These are phyloP conservation scores for Sphagnum magellanicum DNA, from an alignment of 228 moss, liverwort and hornwort genomes.

Conservation along the genomic window DNA sequence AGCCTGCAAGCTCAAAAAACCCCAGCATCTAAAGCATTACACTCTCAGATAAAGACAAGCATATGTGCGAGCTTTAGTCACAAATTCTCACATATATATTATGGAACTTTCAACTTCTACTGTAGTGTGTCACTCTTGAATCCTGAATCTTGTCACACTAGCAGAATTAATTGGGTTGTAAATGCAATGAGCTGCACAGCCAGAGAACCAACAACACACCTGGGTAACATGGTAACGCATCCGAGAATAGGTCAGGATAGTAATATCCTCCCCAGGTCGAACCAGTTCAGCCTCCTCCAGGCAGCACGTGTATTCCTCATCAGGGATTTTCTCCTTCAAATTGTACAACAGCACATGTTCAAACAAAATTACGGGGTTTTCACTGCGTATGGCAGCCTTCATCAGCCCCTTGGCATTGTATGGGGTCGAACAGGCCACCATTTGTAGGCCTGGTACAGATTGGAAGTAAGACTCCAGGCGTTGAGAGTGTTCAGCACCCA, in stretches of 20 bases:
- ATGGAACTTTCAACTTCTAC: too few species aligned
- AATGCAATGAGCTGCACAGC: neutral
- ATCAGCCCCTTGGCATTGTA: conserved; percentile 98
- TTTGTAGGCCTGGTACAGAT: conserved; percentile 95
- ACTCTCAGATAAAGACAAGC: too few species aligned
- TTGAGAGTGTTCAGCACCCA: conserved; percentile 98
- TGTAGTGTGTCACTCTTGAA: too few species aligned
- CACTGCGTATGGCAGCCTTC: conserved; percentile 96
- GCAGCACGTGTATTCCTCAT: conserved; percentile 87
- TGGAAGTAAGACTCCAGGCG: conserved; percentile 97
- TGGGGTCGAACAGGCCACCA: conserved; percentile 98
- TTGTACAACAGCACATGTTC: conserved; percentile 97
- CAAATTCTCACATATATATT: too few species aligned
- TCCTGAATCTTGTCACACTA: too few species aligned
- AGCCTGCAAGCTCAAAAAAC: conserved; percentile 38
- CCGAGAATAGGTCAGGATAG: conserved; percentile 90
- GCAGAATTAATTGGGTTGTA: too few species aligned
- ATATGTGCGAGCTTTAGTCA: too few species aligned
- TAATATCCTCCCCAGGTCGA: conserved; percentile 79
- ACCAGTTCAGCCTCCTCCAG: conserved; percentile 98
- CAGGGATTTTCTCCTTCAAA: conserved; percentile 93
- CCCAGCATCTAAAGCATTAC: too few species aligned
- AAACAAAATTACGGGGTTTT: conserved; percentile 92
- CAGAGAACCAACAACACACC: conserved; percentile 10
- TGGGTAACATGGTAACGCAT: conserved; percentile 90